A percentile compares a stretch with the other conserved stretches of the same genome.
Evolutionary conservation across 352 stramenopile genomes (phyloP).

Genomic region (Blastocystis sp.): DNA sequence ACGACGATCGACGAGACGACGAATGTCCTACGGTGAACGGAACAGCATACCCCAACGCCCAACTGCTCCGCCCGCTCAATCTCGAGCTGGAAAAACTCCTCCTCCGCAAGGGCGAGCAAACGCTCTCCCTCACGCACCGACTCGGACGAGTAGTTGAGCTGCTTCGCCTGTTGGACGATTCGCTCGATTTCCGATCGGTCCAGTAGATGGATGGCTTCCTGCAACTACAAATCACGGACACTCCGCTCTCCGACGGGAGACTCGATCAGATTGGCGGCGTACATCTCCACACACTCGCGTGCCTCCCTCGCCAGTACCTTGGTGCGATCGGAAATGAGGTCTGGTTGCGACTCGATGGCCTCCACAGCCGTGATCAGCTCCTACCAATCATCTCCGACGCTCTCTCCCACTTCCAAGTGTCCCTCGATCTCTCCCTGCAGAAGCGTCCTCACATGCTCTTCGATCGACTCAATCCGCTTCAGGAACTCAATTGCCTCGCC

Average conservation of each 20-base stretch:
- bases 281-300: background rate
- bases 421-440: background rate
- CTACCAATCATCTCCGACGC: background rate
- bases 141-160: constrained; percentile 3
- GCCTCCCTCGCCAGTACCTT: background rate
- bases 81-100: constrained; percentile 58
- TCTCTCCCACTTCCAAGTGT: background rate
- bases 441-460: background rate
- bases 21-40: constrained; percentile 40
- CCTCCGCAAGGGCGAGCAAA: constrained; percentile 41
- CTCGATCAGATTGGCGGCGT: constrained; percentile 46
- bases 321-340: background rate
- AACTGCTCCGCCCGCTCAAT: constrained; percentile 56
- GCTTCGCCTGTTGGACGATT: background rate
- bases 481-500: constrained; percentile 1
- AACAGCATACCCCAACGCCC: background rate
- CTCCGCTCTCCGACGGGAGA: background rate
- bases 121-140: constrained; percentile 32
- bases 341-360: background rate
- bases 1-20: constrained; percentile 51
- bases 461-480: background rate
- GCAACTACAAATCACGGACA: constrained; percentile 23
- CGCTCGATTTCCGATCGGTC: background rate
- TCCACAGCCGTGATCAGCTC: constrained; percentile 20
- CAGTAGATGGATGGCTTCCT: constrained; percentile 44